Conservation (phyloP, 108 stramenopile genomes). For the Pseudonitzschia pungens region DNA sequence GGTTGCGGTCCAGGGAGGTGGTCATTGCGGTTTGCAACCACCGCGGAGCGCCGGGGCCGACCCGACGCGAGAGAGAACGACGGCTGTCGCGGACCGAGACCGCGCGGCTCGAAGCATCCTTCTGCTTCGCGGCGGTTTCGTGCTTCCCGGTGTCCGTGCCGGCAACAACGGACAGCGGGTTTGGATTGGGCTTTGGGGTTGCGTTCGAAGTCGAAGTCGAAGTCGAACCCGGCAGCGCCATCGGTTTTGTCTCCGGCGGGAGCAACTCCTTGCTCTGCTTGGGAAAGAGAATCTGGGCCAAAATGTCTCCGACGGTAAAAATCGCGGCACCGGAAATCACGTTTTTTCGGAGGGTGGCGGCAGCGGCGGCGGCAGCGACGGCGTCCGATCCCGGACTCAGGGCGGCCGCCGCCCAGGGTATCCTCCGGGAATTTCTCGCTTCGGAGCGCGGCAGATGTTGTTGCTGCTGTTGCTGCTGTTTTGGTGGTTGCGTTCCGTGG, state of each 20-base stretch:
- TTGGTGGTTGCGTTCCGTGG: neutral
- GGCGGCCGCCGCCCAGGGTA: neutral
- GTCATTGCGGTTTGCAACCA: too few relatives aligned
- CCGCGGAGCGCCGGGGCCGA: too few relatives aligned
- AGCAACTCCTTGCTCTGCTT: too few relatives aligned
- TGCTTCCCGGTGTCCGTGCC: too few relatives aligned
- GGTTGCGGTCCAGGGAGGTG: neutral
- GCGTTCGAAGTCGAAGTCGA: neutral
- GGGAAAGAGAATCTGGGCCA: constrained; percentile 1
- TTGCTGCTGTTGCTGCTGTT: neutral
- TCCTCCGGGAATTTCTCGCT: neutral
- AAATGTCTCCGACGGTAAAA: constrained; percentile 6
- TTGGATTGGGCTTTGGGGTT: too few relatives aligned
- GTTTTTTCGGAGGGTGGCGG: neutral
- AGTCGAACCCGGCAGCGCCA: neutral
- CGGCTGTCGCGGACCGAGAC: too few relatives aligned
- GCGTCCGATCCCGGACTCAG: neutral
- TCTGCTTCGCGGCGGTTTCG: too few relatives aligned
- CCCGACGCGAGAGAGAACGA: too few relatives aligned
- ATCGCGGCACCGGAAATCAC: constrained; percentile 6
- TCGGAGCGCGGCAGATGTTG: neutral
- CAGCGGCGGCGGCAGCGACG: neutral
- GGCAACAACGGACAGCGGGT: too few relatives aligned
- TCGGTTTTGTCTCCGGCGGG: neutral
- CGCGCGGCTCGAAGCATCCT: too few relatives aligned